Base-by-base conservation (phyloP, 768 basidiomycete genomes). In the Guyanaporus albipodus region DNA sequence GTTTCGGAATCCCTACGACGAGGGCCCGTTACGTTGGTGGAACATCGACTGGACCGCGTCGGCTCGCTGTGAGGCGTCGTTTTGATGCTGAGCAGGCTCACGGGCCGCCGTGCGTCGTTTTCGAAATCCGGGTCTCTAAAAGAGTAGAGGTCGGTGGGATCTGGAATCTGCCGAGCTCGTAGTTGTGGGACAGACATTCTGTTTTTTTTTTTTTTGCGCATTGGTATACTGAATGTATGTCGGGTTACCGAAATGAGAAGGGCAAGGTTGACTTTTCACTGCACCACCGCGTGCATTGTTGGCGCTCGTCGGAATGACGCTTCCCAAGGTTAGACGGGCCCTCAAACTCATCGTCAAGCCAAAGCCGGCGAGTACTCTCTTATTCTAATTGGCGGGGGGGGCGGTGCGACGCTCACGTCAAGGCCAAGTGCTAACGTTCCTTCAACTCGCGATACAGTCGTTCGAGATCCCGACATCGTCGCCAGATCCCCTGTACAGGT, bases 1-100 rank as follows among this genome's bases (percentile, higher is more conserved):
- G 72, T 70, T 62, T 54, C 60, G 31, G 58, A 46, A 4, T 58
- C 31, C 57, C 32, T 31, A 78, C 68, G 68, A 67, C 72, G 59
- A 68, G 75, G 73, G 75, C 71, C 77, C 83, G 82, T 84, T 84
- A 84, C 81, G 81, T 77, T 79, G 70, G 74, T 84, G 82, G 82
- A 78, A 84, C 52, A 84, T 69, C 50, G 49, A 80, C 49, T 52
- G 58, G 65, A 59, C 66, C 48, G 57, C 57, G 53, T 57, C 52
- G 61, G 63, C 63, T 66, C 72, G 75, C 82, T 73, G 67, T 57
- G 49, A 49, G 59, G 64, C 67, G 61, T 75, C 79, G 82, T 84
- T 74, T 76, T 84, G 81, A 71, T 63, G 68, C 55, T 51, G 64
- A 57, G 67, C 67, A 74, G 80, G 54, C 29, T 55, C 49, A 70